Conservation (phyloP, 495 filamentous ascomycete species). For the Immersiella caudata region DNA sequence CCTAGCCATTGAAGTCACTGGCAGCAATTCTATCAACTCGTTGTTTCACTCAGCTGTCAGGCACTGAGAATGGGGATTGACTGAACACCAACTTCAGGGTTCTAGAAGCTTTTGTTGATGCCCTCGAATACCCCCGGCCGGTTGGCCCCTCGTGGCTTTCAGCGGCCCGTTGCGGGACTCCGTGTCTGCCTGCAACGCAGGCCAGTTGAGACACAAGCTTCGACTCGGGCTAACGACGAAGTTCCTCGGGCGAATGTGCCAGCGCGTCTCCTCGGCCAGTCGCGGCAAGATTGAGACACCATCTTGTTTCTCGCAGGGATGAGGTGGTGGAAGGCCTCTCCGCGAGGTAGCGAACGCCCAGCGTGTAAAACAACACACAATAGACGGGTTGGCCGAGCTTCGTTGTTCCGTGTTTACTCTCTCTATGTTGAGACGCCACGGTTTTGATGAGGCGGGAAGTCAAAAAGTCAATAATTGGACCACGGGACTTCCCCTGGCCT, state of each 20-base stretch:
- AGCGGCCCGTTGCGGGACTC: too few species aligned
- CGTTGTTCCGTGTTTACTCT: not conserved
- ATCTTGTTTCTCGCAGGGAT: not conserved
- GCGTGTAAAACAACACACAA: too few species aligned
- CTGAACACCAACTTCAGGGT: not conserved
- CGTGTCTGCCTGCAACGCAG: too few species aligned
- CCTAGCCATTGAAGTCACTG: conserved; percentile 5
- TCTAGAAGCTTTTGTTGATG: not conserved
- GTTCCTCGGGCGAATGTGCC: too few species aligned
- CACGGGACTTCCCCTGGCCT: not conserved
- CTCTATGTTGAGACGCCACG: not conserved
- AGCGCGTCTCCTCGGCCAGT: too few species aligned
- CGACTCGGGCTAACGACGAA: too few species aligned
- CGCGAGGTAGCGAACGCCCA: too few species aligned
- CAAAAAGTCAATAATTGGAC: not conserved
- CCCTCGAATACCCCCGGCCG: not conserved
- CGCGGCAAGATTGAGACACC: not conserved
- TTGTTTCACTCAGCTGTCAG: not conserved
- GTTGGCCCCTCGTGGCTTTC: too few species aligned
- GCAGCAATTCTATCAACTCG: not conserved
- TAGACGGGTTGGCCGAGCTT: not conserved
- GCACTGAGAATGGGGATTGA: not conserved
- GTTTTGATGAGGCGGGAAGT: not conserved
- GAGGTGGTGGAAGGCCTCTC: not conserved
- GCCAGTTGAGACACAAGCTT: too few species aligned